phyloP scores from a whole-genome alignment of 2,329 filamentous ascomycete species.

The Thielaviopsis ethacetica region DNA sequence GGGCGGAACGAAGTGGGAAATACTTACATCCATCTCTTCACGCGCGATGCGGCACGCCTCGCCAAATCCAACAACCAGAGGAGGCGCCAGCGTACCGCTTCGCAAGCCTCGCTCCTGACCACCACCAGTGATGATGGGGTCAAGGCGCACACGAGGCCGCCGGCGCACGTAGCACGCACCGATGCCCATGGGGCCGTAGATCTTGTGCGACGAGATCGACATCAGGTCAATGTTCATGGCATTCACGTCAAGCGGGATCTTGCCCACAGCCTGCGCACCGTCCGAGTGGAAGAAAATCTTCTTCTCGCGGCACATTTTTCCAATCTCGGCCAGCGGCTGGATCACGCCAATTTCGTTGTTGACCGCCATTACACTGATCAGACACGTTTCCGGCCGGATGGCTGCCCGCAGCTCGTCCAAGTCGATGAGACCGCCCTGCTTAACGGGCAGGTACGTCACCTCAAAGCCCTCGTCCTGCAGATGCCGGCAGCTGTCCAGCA shows the following conservation, averaged over 20 bases:
- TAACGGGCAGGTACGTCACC: conserved; percentile 89
- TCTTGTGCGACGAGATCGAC: conserved; percentile 98
- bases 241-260: conserved; percentile 93
- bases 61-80: conserved; percentile 80
- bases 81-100: conserved; percentile 83
- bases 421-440: conserved; percentile 69
- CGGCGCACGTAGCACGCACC: conserved; percentile 92
- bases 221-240: conserved; percentile 96
- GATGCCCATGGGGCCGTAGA: conserved; percentile 94
- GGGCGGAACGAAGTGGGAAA: conserved; percentile 13
- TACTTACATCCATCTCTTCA: conserved; percentile 75
- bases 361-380: conserved; percentile 97
- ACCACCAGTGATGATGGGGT: conserved; percentile 90
- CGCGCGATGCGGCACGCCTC: conserved; percentile 87
- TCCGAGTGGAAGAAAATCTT: conserved; percentile 99
- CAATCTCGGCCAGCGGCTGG: conserved; percentile 86
- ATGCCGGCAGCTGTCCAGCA: conserved; percentile 91
- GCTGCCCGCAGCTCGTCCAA: conserved; percentile 74
- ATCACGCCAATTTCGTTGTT: conserved; percentile 99
- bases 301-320: conserved; percentile 73
- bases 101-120: conserved; percentile 90
- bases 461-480: conserved; percentile 94
- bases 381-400: conserved; percentile 74
- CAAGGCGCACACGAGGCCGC: conserved; percentile 80
- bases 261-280: conserved; percentile 92